Conservation (phyloP, 345 rosid species). For the Nasturtium officinale region DNA sequence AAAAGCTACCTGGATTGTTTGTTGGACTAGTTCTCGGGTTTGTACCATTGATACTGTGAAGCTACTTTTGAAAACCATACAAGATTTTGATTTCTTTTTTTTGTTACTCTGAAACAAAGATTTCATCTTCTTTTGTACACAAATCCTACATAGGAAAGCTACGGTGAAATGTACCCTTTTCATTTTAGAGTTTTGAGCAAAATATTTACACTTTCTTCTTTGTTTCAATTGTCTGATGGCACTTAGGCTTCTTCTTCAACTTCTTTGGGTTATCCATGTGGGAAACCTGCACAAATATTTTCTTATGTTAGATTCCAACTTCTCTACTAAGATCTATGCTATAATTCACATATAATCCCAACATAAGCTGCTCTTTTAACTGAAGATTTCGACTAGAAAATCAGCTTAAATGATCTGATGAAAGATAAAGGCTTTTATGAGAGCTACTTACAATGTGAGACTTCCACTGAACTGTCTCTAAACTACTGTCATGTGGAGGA, state of each 20-base stretch:
- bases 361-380: neutral
- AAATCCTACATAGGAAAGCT: constrained; percentile 19
- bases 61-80: neutral
- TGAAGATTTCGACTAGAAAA: neutral
- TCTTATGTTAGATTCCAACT: constrained; percentile 15
- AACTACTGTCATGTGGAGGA: constrained; percentile 47
- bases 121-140: neutral
- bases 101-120: constrained; percentile 18
- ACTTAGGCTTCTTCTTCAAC: constrained; percentile 42
- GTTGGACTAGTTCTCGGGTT: constrained; percentile 39
- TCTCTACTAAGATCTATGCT: neutral
- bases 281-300: constrained; percentile 51
- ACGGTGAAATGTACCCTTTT: neutral
- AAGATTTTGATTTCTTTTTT: neutral
- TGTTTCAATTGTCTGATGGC: constrained; percentile 20
- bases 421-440: neutral
- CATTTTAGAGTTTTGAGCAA: neutral
- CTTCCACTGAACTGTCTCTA: constrained; percentile 68
- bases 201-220: constrained; percentile 22
- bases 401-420: neutral
- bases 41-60: constrained; percentile 23
- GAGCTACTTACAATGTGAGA: constrained; percentile 67
- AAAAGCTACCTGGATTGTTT: constrained; percentile 23
- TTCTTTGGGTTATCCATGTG: constrained; percentile 56
- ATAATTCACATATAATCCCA: constrained; percentile 1